Evolutionary conservation across 148 eudicot genomes (phyloP).

Genomic region (Silene conica): DNA sequence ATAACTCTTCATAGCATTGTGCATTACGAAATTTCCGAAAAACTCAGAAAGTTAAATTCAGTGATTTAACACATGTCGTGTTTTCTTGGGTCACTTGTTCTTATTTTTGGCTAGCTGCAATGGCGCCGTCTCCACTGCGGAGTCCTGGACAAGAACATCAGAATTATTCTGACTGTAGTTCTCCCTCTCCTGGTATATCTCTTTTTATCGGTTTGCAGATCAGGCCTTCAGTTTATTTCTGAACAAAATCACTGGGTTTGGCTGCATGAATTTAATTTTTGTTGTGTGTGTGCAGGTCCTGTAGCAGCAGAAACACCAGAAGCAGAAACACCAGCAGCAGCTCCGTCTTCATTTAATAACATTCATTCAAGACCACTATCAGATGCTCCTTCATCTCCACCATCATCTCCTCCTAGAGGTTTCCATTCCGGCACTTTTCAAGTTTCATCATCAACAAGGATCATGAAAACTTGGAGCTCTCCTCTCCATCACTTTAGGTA

Average conservation of each 20-base stretch:
- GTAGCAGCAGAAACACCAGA: neutral
- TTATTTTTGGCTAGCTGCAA: neutral
- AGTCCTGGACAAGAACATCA: conserved; percentile 7
- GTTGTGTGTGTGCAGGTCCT: neutral
- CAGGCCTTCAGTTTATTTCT: neutral
- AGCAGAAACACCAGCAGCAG: neutral
- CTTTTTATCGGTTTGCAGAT: neutral
- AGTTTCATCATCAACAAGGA: neutral
- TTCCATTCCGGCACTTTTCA: neutral
- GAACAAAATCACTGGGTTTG: neutral
- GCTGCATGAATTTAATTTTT: neutral
- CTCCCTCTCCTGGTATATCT: neutral
- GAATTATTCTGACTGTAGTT: neutral
- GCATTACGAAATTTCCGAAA: neutral
- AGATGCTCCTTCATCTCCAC: neutral
- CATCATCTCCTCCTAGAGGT: neutral
- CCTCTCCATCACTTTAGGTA: neutral
- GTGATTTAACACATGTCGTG: neutral
- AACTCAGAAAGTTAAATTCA: neutral
- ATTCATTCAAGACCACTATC: neutral
- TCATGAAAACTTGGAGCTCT: neutral
- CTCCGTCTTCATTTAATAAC: neutral
- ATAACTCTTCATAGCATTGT: neutral
- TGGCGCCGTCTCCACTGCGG: neutral
- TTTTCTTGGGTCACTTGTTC: neutral